Percentiles rank a stretch among this genome's conserved stretches.
phyloP scores from a whole-genome alignment of 2,329 filamentous ascomycete species.

The Emergomyces orientalis region DNA sequence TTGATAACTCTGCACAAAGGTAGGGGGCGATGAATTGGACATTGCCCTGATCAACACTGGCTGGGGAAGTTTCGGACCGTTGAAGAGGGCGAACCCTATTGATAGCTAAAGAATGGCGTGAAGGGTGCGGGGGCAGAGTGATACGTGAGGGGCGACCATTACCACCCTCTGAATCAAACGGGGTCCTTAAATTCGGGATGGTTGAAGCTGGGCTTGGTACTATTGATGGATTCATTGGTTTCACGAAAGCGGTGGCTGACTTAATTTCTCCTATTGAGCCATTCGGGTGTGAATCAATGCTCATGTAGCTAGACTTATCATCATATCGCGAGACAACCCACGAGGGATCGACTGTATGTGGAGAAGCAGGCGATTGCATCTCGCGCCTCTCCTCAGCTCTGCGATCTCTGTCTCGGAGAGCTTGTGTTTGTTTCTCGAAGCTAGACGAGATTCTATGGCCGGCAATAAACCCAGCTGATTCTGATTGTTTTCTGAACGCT shows the following conservation, averaged over 20 bases:
- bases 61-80: slow-evolving; percentile 48
- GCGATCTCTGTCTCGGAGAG: slow-evolving; percentile 3
- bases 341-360: background rate
- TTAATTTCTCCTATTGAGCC: background rate
- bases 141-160: background rate
- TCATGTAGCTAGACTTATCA: background rate
- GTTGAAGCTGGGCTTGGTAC: background rate
- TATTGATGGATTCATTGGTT: background rate
- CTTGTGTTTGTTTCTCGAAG: slow-evolving; percentile 10
- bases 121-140: background rate
- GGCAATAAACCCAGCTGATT: slow-evolving; percentile 12
- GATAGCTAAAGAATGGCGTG: slow-evolving; percentile 1
- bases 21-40: slow-evolving; percentile 47
- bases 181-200: background rate
- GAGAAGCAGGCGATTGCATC: background rate
- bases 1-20: slow-evolving; percentile 50
- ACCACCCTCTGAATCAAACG: background rate
- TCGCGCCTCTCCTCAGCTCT: slow-evolving; percentile 9
- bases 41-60: slow-evolving; percentile 37
- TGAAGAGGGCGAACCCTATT: slow-evolving; percentile 8
- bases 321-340: background rate
- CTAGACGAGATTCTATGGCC: slow-evolving; percentile 12
- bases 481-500: slow-evolving; percentile 64
- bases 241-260: background rate
- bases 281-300: slow-evolving; percentile 4